Percentiles rank a stretch among this genome's conserved stretches.
Conservation (phyloP, 805 yeast species). For the Lipomyces sp. region DNA sequence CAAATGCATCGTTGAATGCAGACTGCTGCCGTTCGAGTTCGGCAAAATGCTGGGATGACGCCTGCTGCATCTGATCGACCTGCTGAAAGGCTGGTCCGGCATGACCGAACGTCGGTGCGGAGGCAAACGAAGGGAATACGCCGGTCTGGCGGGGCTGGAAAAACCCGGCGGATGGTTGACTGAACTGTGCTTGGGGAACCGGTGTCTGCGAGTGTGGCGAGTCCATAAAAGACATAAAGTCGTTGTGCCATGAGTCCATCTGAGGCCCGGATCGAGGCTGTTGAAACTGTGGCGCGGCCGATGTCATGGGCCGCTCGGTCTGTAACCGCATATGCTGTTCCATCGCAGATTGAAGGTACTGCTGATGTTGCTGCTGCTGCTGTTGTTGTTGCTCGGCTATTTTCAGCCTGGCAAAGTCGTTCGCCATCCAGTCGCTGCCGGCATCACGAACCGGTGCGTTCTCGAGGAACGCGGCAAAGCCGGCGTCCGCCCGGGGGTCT, state of each 20-base stretch:
- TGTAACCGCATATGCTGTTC: no score
- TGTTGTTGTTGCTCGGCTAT: conserved; percentile 1
- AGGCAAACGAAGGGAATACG: no score
- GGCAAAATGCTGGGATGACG: not conserved
- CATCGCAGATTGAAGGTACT: no score
- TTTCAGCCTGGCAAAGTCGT: conserved; percentile 8
- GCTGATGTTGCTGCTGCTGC: conserved; percentile 2
- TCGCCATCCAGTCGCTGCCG: not conserved
- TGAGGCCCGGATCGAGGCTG: not conserved
- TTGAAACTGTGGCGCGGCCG: no score
- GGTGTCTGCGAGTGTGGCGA: not conserved
- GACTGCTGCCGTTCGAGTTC: not conserved
- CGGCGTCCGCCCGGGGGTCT: conserved; percentile 6
- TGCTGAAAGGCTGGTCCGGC: not conserved
- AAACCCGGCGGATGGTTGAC: not conserved
- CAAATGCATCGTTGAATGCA: conserved; percentile 13
- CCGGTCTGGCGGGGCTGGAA: no score
- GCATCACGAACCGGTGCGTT: not conserved
- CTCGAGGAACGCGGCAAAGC: conserved; percentile 10
- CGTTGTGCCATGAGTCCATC: conserved; percentile 17
- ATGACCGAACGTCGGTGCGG: no score
- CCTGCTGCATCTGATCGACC: no score
- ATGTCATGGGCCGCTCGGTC: no score
- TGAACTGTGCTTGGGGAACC: not conserved
- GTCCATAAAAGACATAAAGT: conserved; percentile 19